Conservation (phyloP, 2,329 filamentous ascomycete species). For the Emergomyces orientalis region DNA sequence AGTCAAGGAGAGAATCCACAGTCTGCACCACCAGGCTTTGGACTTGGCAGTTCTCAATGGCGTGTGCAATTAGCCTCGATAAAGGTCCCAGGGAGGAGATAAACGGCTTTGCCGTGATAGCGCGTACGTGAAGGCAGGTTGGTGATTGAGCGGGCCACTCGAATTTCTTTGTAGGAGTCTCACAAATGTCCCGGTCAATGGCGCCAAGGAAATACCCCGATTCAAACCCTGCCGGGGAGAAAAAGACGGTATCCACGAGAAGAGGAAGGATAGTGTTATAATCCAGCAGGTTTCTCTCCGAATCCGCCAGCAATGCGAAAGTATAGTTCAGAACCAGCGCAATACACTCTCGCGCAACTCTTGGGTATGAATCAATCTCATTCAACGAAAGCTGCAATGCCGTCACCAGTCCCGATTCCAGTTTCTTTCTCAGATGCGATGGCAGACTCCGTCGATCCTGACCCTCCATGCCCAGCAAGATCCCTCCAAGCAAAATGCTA, state of each 20-base stretch:
- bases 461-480: conserved; percentile 66
- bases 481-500: conserved; percentile 65
- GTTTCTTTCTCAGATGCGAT: conserved; percentile 51
- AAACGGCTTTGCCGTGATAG: conserved; percentile 49
- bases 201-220: conserved; percentile 64
- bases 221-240: conserved; percentile 62
- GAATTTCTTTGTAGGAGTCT: conserved; percentile 47
- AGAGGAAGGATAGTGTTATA: conserved; percentile 63
- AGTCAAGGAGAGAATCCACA: conserved; percentile 55
- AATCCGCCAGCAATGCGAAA: conserved; percentile 60
- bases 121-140: conserved; percentile 49
- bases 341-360: conserved; percentile 45
- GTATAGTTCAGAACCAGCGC: conserved; percentile 66
- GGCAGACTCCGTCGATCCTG: conserved; percentile 57
- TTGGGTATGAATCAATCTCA: conserved; percentile 44
- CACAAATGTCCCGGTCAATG: conserved; percentile 58
- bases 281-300: conserved; percentile 50
- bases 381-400: conserved; percentile 66
- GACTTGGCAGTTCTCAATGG: conserved; percentile 49
- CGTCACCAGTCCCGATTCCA: conserved; percentile 64
- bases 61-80: conserved; percentile 53
- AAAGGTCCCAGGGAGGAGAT: conserved; percentile 53
- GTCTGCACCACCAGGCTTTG: conserved; percentile 33
- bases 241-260: conserved; percentile 57
- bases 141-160: conserved; percentile 54